Base-by-base conservation (phyloP, 2,329 filamentous ascomycete species). In the Beauveria sp. region DNA sequence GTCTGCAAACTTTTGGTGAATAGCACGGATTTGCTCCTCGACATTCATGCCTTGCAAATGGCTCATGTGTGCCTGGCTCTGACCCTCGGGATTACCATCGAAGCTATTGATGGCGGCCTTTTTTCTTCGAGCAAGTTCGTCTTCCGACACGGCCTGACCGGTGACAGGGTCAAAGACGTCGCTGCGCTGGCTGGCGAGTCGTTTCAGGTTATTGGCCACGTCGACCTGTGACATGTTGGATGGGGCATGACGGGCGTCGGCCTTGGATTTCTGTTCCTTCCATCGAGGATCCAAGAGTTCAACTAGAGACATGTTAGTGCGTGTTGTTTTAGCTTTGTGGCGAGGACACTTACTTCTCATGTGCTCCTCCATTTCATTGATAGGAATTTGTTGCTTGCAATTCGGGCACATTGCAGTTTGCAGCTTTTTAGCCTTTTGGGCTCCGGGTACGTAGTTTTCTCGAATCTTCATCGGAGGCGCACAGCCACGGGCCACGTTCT, bases 191-290 rank as follows among this genome's bases (percentile, higher is more conserved):
- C 90, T 93, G 26, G 93, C 92, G 57, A 98, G 81, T n/a, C 93
- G 88, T 79, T 98, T 98, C 65, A 98, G 83, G 72, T 98, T 97
- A 73, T 91, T 93, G 57, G 92, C 93, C 51, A 96, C 91, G 67
- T 98, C 93, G 40, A 83, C 85, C 3, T 91, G 93, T 1, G 89
- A 90, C 10, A 96, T 77, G 68, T 96, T 97, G 10, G 92, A 96
- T 0, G 90, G 93, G 1, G 90, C 85, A 65, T 89, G 91, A 64
- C 93, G 88, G 14, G 89, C 86, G 51, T 96, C 91, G 18, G 90
- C 86, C 73, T 96, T 96, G 62, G 90, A 89, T 67, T 92, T 91
- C 73, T 98, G 93, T 72, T 97, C 93, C 73, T 96, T 96, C 93
- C 93, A 98, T 63, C 89, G 85, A 0, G 93, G 93, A 72, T 98